Evolutionary conservation across 2,329 filamentous ascomycete species (phyloP).

Genomic region (Fusarium austroafricanum): DNA sequence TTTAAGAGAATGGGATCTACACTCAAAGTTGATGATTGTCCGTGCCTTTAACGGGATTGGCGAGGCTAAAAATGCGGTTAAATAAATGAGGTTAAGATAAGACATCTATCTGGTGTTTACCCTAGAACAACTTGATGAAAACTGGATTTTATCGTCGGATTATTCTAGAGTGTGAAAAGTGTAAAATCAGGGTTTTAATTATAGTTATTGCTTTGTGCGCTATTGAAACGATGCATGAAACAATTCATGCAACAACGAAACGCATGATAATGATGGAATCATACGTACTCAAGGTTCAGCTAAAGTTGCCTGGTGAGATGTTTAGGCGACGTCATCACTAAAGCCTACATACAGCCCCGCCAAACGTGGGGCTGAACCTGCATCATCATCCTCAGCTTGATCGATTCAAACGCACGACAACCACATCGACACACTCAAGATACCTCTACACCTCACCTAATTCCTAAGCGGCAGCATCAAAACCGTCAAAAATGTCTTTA

Average conservation of each 20-base stretch:
- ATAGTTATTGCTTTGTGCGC: not conserved
- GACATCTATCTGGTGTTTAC: not conserved
- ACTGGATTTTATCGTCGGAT: no score
- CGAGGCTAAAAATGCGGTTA: not conserved
- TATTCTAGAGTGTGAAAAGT: not conserved
- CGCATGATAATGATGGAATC: not conserved
- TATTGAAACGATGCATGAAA: not conserved
- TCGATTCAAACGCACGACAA: not conserved
- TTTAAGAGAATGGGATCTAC: conserved; percentile 5
- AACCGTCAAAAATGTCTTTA: conserved; percentile 46
- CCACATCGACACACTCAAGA: not conserved
- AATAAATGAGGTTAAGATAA: not conserved
- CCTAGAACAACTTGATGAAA: not conserved
- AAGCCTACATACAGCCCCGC: conserved; percentile 9
- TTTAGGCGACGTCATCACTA: conserved; percentile 29
- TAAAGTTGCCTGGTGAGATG: not conserved
- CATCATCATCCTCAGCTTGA: not conserved
- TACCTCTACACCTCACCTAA: not conserved
- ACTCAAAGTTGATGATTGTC: not conserved
- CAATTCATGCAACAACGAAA: not conserved
- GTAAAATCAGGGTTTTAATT: not conserved
- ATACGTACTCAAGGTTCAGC: no score
- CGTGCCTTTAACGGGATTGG: conserved; percentile 13
- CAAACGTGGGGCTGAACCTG: conserved; percentile 21
- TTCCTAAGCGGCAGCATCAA: not conserved